Percentiles rank a stretch among this genome's conserved stretches.
Conservation (phyloP, 768 basidiomycete species). For the Chalciporus pseudorubinellus region DNA sequence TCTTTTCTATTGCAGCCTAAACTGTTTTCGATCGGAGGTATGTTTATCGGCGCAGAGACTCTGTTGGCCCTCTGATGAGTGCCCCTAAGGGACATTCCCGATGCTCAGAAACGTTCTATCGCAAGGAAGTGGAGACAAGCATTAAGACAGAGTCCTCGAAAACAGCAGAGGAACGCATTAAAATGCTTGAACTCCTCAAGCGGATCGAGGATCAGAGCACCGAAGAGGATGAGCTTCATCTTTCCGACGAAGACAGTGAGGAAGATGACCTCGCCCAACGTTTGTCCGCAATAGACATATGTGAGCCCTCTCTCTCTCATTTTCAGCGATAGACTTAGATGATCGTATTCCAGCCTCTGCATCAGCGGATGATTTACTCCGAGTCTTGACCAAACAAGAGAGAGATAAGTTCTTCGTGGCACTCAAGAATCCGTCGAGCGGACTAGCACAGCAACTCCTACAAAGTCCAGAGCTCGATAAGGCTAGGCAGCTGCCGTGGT, state of each 20-base stretch:
- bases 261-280: constrained; percentile 47
- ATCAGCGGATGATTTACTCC: constrained; percentile 58
- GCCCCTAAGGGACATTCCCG: constrained; percentile 50
- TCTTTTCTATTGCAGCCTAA: constrained; percentile 73
- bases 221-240: constrained; percentile 36
- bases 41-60: constrained; percentile 17
- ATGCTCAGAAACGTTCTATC: constrained; percentile 84
- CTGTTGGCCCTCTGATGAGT: background rate
- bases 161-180: constrained; percentile 52
- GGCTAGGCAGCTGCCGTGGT: constrained; percentile 67
- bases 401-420: constrained; percentile 57
- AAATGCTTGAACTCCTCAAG: constrained; percentile 70
- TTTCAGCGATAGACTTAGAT: background rate
- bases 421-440: constrained; percentile 60
- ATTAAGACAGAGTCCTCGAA: constrained; percentile 57
- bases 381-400: constrained; percentile 57
- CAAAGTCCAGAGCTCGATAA: constrained; percentile 52
- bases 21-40: constrained; percentile 76
- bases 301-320: constrained; percentile 36
- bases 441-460: constrained; percentile 57
- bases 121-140: constrained; percentile 65
- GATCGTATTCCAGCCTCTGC: constrained; percentile 43
- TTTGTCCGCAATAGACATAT: constrained; percentile 58
- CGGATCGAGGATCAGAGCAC: constrained; percentile 64
- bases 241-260: constrained; percentile 39